Conservation (phyloP, 164 flowering plant species). For the Pachysandra terminalis region DNA sequence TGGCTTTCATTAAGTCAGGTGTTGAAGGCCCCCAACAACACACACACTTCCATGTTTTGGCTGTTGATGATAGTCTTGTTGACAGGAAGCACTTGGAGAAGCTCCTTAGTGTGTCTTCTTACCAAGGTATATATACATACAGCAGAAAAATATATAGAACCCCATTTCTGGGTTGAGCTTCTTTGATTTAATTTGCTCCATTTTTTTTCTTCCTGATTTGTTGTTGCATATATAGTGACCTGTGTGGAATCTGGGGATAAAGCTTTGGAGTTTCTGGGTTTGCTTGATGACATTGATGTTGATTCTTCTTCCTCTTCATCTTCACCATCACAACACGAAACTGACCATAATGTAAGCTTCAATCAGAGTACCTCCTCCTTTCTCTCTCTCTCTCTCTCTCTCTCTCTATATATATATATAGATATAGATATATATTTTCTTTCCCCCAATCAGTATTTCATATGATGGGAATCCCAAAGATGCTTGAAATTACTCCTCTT, state of each 20-base stretch:
- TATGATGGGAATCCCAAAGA: too few relatives aligned
- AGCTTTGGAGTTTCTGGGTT: slow-evolving; percentile 54
- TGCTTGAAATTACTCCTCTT: too few relatives aligned
- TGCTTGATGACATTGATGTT: slow-evolving; percentile 23
- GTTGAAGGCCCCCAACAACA: slow-evolving; percentile 10
- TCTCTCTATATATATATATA: too few relatives aligned
- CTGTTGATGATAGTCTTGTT: slow-evolving; percentile 49
- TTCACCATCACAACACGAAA: slow-evolving; percentile 9
- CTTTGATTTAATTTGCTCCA: background rate
- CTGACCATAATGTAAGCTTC: slow-evolving; percentile 2
- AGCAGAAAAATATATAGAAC: too few relatives aligned
- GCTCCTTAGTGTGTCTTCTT: slow-evolving; percentile 49
- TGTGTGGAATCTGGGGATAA: slow-evolving; percentile 61
- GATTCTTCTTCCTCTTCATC: slow-evolving; percentile 15
- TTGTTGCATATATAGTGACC: slow-evolving; percentile 34
- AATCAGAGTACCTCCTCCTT: background rate
- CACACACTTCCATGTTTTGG: slow-evolving; percentile 46
- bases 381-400: background rate
- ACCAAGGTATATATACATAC: slow-evolving; percentile 43
- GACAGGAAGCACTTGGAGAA: slow-evolving; percentile 51
- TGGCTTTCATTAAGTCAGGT: too few relatives aligned
- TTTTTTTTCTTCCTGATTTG: too few relatives aligned
- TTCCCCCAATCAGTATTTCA: background rate
- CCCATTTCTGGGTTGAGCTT: background rate
- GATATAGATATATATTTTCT: too few relatives aligned